phyloP scores from a whole-genome alignment of 2,329 filamentous ascomycete genomes.

The Metarhizium rileyi region DNA sequence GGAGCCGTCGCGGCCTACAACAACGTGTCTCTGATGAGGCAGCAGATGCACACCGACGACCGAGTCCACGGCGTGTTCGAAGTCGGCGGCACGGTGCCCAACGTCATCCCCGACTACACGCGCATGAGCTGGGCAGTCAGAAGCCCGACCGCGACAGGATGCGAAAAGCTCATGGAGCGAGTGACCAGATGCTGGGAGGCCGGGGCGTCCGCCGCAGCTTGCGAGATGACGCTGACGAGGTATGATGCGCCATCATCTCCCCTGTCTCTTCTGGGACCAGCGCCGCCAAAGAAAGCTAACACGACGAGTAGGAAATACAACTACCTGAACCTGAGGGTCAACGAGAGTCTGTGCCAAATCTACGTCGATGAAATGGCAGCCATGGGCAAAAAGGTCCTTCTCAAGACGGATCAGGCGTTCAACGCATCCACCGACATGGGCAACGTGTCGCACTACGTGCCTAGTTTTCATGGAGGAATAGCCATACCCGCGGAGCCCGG shows the following conservation, averaged over 20 bases:
- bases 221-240: background rate
- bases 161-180: background rate
- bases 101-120: slow-evolving; percentile 32
- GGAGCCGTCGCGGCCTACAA: slow-evolving; percentile 32
- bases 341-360: slow-evolving; percentile 16
- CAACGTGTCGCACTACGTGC: slow-evolving; percentile 34
- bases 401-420: slow-evolving; percentile 13
- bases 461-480: slow-evolving; percentile 36
- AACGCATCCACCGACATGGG: slow-evolving; percentile 35
- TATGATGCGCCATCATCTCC: background rate
- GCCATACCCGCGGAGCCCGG: slow-evolving; percentile 24
- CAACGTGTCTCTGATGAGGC: slow-evolving; percentile 34
- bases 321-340: background rate
- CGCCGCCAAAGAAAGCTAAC: background rate
- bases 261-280: background rate
- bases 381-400: background rate
- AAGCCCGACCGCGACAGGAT: background rate
- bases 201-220: background rate
- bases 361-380: slow-evolving; percentile 12
- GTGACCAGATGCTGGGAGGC: background rate
- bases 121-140: slow-evolving; percentile 19
- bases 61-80: slow-evolving; percentile 40
- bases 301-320: background rate
- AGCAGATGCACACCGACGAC: slow-evolving; percentile 38
- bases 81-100: slow-evolving; percentile 28